phyloP scores from a whole-genome alignment of 768 basidiomycete genomes.

The Strobilomyces echinocephalus region DNA sequence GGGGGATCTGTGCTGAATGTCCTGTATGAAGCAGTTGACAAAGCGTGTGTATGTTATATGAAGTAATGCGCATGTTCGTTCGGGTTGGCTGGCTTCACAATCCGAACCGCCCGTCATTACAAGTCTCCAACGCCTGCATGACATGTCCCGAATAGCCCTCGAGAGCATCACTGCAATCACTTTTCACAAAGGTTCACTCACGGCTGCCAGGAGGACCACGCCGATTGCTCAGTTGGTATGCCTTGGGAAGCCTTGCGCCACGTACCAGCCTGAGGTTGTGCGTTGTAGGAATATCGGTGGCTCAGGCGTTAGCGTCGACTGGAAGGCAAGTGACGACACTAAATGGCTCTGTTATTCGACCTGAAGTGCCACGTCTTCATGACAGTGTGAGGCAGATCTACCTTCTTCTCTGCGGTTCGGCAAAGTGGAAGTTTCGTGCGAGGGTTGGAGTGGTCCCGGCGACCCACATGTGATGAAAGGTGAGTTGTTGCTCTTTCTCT shows the following conservation, averaged over 20 bases:
- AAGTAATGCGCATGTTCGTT: neutral
- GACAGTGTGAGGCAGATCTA: conserved; percentile 84
- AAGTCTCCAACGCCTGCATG: neutral
- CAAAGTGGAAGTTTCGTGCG: conserved; percentile 80
- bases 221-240: conserved; percentile 80
- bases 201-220: conserved; percentile 57
- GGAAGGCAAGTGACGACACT: conserved; percentile 59
- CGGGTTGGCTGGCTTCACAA: neutral
- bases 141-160: conserved; percentile 69
- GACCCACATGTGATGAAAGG: conserved; percentile 86
- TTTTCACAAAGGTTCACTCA: conserved; percentile 68
- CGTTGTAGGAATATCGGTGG: conserved; percentile 81
- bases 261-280: conserved; percentile 80
- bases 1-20: conserved; percentile 70
- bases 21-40: conserved; percentile 30
- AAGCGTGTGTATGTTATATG: conserved; percentile 10
- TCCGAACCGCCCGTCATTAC: neutral
- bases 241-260: conserved; percentile 68
- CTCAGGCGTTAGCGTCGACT: conserved; percentile 75
- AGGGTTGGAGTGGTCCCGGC: conserved; percentile 82
- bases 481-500: conserved; percentile 24
- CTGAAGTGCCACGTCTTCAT: conserved; percentile 6
- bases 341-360: conserved; percentile 1
- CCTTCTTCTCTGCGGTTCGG: conserved; percentile 82
- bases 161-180: conserved; percentile 70